Evolutionary conservation across 768 basidiomycete species (phyloP), one percentile per base, ranked within the genome.

Genomic region (Kondoa subrosea): DNA sequence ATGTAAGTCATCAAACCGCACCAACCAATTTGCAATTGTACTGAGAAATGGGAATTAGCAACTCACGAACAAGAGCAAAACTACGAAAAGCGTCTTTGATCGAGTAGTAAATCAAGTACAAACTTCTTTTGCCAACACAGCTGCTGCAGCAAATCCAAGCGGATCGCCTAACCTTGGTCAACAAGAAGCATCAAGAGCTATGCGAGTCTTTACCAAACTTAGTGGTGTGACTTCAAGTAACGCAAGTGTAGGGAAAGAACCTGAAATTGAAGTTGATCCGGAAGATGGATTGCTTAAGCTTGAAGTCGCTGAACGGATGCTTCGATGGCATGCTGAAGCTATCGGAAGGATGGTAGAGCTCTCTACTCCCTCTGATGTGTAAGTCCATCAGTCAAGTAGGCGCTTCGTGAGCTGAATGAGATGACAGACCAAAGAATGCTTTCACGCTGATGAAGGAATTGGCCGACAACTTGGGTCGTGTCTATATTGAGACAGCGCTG

Each of bases 291-390:
- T 84, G 33, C 78, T 96, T 34, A 85, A 80, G 59, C 78, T 95
- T 1, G 83, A 85, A 56, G 79, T 84, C 12, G 88, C 91, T 1
- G 91, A 93, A 79, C 86, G 82, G 73, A 91, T 97, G 85, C 79
- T 97, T 17, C 89, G 85, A 76, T 96, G 93, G 91, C 95, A 99
- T 77, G 93, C 95, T 1, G 95, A 99, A 76, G 89, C 91, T 2
- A 85, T 95, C 31, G 93, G 95, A 2, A 80, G 95, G 72, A 92
- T 90, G 71, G 88, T 92, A 14, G 95, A 97, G 77, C 79, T 99
- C 60, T 91, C 85, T 74, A 77, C 85, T 14, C 74, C 82, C 4
- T 85, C 83, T 57, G 95, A 99, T 74, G 84, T 92, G 91, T 95
- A 12, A n/a, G n/a, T 14, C 29, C 1, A 12, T 1, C 4, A 1